Percentiles rank a stretch among this genome's conserved stretches.
Evolutionary conservation across 169 alveolate species (phyloP).

Genomic region (Neospora caninum): DNA sequence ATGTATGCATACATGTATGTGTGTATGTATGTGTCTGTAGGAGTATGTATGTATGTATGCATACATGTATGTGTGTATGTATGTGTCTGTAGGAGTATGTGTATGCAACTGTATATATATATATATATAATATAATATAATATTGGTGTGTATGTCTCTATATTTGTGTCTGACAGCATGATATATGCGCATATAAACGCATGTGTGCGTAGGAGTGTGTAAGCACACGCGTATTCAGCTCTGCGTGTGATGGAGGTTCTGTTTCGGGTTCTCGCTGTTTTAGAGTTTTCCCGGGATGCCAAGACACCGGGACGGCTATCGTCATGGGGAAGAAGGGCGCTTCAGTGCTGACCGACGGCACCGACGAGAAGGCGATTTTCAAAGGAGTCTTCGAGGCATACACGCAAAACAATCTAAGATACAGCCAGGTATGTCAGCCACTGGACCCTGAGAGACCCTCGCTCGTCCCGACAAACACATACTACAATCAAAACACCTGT

Average conservation of each 20-base stretch:
- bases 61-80: neutral
- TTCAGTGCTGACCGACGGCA: constrained; percentile 62
- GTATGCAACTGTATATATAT: neutral
- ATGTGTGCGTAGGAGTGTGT: neutral
- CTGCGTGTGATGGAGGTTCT: neutral
- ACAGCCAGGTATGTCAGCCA: constrained; percentile 34
- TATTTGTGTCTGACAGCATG: too few species aligned
- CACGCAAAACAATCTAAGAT: constrained; percentile 80
- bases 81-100: neutral
- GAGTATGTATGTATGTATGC: neutral
- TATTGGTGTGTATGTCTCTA: too few species aligned
- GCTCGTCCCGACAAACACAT: neutral
- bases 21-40: neutral
- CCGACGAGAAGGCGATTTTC: constrained; percentile 79
- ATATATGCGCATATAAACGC: neutral
- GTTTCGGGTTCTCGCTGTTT: neutral
- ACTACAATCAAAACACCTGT: neutral
- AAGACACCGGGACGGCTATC: constrained; percentile 82
- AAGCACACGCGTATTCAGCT: neutral
- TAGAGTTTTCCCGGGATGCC: constrained; percentile 88
- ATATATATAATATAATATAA: neutral
- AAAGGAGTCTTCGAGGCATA: constrained; percentile 87
- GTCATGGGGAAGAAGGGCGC: constrained; percentile 35
- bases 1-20: neutral
- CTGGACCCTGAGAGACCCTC: neutral